A percentile compares a stretch with the other conserved stretches of the same genome.
These are phyloP conservation scores for Mucor circinelloides DNA, from an alignment of 371 early-diverging fungal genomes.

Conservation along the genomic window DNA sequence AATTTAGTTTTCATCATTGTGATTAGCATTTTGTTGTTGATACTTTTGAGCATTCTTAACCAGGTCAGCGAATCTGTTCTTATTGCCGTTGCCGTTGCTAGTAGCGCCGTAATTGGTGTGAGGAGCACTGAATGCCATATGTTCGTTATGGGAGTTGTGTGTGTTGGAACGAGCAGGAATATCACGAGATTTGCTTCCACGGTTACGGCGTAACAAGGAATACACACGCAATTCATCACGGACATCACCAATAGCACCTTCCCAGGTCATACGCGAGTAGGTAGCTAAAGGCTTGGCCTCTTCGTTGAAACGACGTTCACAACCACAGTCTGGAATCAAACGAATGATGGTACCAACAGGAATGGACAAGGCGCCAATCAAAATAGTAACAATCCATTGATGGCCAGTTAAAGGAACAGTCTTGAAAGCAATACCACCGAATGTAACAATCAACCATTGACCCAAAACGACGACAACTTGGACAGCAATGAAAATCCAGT, in stretches of 20 bases:
- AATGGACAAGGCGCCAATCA: constrained; percentile 81
- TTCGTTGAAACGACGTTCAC: constrained; percentile 53
- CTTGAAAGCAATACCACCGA: constrained; percentile 90
- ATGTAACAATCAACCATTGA: constrained; percentile 86
- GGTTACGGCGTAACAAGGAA: constrained; percentile 50
- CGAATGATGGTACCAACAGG: constrained; percentile 82
- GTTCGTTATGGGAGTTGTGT: not conserved
- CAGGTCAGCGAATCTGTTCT: constrained; percentile 39
- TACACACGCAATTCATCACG: constrained; percentile 51
- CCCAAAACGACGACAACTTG: constrained; percentile 68
- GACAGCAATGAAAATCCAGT: constrained; percentile 79
- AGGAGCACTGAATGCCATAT: constrained; percentile 8
- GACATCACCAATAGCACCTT: constrained; percentile 57
- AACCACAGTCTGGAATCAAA: constrained; percentile 68
- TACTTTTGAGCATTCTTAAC: constrained; percentile 42
- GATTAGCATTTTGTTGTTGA: constrained; percentile 18
- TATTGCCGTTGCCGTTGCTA: not conserved
- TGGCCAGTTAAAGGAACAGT: constrained; percentile 66
- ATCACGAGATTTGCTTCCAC: constrained; percentile 21
- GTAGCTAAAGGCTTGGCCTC: constrained; percentile 57
- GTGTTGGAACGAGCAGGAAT: constrained; percentile 16
- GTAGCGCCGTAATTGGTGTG: constrained; percentile 23
- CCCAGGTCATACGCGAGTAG: constrained; percentile 61
- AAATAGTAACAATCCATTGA: constrained; percentile 84
- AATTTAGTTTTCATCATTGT: not conserved